Evolutionary conservation across 768 basidiomycete genomes (phyloP).

Genomic region (Hortiboletus campestris): DNA sequence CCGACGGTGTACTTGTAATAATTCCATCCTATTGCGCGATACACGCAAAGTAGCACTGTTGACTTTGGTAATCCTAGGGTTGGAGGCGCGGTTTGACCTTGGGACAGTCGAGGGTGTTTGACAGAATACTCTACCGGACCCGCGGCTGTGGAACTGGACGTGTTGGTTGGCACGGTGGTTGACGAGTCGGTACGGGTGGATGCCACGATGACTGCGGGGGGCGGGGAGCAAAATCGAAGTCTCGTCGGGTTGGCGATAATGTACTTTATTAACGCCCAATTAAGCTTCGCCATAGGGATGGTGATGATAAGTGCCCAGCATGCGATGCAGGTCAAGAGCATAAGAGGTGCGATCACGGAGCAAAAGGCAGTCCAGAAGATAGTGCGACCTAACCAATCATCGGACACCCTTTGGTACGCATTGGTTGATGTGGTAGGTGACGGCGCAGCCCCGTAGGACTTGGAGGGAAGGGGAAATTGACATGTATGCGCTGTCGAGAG

Average conservation of each 20-base stretch:
- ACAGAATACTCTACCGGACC: conserved; percentile 53
- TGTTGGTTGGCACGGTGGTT: conserved; percentile 3
- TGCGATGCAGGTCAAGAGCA: conserved; percentile 81
- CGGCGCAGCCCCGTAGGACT: conserved; percentile 67
- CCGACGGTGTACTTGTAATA: conserved; percentile 99
- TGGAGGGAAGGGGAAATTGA: conserved; percentile 43
- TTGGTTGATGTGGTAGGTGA: conserved; percentile 27
- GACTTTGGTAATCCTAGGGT: conserved; percentile 68
- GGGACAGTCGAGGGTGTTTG: conserved; percentile 71
- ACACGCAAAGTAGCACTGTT: conserved; percentile 92
- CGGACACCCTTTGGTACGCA: conserved; percentile 24
- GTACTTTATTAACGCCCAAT: conserved; percentile 89
- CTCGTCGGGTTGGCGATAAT: conserved; percentile 75
- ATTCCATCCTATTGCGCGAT: conserved; percentile 82
- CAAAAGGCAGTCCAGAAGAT: conserved; percentile 80
- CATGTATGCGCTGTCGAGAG: conserved; percentile 32
- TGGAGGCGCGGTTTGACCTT: conserved; percentile 86
- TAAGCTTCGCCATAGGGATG: conserved; percentile 97
- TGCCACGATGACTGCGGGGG: conserved; percentile 57
- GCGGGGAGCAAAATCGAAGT: conserved; percentile 93
- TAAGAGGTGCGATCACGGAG: conserved; percentile 80
- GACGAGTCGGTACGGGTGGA: conserved; percentile 27
- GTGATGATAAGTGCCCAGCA: conserved; percentile 97
- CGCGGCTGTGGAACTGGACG: conserved; percentile 9
- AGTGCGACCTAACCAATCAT: conserved; percentile 64